Evolutionary conservation across 1,284 basidiomycete genomes (phyloP).

Genomic region (Cutaneotrichosporon sp.): DNA sequence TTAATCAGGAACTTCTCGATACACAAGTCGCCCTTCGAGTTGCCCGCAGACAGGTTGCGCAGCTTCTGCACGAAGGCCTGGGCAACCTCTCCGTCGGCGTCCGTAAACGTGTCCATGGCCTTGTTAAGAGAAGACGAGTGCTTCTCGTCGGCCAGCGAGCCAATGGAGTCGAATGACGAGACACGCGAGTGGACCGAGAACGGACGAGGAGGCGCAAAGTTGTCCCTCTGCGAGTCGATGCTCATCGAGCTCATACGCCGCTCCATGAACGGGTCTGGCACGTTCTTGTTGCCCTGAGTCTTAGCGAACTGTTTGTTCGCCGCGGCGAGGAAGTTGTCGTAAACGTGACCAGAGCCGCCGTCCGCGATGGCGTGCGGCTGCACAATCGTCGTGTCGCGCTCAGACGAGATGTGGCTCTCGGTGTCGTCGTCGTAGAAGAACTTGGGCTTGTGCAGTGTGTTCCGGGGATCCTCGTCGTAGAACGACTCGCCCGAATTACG

Average conservation of each 20-base stretch:
- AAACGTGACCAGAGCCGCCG: conserved; percentile 39
- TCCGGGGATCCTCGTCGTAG: conserved; percentile 48
- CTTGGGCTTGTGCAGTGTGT: conserved; percentile 47
- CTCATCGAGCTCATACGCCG: conserved; percentile 34
- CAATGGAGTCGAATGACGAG: conserved; percentile 79
- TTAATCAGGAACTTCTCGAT: conserved; percentile 85
- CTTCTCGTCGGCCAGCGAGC: conserved; percentile 84
- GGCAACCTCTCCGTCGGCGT: conserved; percentile 83
- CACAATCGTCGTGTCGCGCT: conserved; percentile 39
- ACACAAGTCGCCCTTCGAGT: conserved; percentile 82
- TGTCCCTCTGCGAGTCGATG: conserved; percentile 13
- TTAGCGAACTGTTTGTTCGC: conserved; percentile 75
- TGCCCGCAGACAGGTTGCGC: conserved; percentile 69
- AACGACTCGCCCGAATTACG: conserved; percentile 46
- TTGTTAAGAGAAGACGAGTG: conserved; percentile 82
- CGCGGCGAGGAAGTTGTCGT: conserved; percentile 72
- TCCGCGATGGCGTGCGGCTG: conserved; percentile 19
- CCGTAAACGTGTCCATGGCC: conserved; percentile 87
- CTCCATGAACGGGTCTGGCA: conserved; percentile 72
- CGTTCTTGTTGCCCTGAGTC: conserved; percentile 64
- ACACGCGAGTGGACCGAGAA: conserved; percentile 73
- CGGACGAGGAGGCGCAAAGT: conserved; percentile 58
- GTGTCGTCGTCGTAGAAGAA: conserved; percentile 59
- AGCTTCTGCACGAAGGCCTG: conserved; percentile 81
- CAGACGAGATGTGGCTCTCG: conserved; percentile 47